Base-by-base conservation (phyloP, 73 alveolate species). In the Stentor roeselii region DNA sequence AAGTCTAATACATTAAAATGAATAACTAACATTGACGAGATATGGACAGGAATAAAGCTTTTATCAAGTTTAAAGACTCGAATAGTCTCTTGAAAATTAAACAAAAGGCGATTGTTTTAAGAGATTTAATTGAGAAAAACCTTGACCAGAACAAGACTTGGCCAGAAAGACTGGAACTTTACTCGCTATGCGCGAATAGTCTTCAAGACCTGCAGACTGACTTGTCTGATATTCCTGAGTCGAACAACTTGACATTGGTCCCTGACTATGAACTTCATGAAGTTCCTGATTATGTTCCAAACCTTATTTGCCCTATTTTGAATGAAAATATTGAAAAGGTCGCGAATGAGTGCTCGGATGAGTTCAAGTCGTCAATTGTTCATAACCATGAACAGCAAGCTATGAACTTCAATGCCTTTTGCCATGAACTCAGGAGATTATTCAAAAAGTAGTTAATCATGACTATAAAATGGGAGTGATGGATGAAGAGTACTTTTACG, bases 391-490 rank as follows among this genome's bases (percentile, higher is more conserved):
- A 50, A 6, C 30, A 50, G 6, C 67, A 50, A 50, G 67, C 21
- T 6, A 50, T 21, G 21, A 50, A 50, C 6, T 50, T 50, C 21
- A 50, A 50, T 50, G 6, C 67, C 67, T 50, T 50, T 50, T 50
- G 67, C 67, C 67, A 50, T 50, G 67, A 50, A 50, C 67, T 50
- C 67, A 50, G 67, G 21, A 50, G 30, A 11, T 50, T 50, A 50
- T 21, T 50, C 21, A 50, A 21, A 50, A 50, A 50, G 21, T 50
- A 50, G 67, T 21, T 50, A 11, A 50, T 50, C n/a, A n/a, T n/a
- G n/a, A n/a, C n/a, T 35, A 61, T 11, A 61, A 61, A 61, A 76
- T 76, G 84, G 60, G 75, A 14, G 84, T 76, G 39, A 37, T 76
- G 60, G 84, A 76, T 41, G 84, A 37, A 34, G 84, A 76, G 3